phyloP scores from a whole-genome alignment of 192 early-diverging fungal genomes.

The Spizellomyces punctatus region DNA sequence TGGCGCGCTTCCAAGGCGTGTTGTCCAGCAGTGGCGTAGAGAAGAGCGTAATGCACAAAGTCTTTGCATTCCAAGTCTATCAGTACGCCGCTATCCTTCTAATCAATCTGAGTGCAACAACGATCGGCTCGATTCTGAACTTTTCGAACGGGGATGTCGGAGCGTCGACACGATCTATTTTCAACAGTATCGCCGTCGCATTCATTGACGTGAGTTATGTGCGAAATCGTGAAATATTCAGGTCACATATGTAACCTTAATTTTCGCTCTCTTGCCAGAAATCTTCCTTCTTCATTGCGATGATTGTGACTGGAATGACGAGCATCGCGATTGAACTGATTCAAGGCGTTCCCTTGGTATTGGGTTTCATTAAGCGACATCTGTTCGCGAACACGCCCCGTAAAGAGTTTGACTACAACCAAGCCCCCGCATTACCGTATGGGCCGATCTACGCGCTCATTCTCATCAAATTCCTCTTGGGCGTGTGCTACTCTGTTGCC shows the following conservation, averaged over 20 bases:
- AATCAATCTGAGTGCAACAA: constrained; percentile 5
- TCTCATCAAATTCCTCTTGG: constrained; percentile 42
- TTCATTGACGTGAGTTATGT: constrained; percentile 1
- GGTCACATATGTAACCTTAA: neutral
- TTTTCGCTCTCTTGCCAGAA: constrained; percentile 10
- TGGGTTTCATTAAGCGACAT: constrained; percentile 38
- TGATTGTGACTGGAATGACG: constrained; percentile 35
- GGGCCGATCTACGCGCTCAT: constrained; percentile 41
- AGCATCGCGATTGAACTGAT: constrained; percentile 45
- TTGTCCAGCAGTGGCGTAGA: constrained; percentile 41
- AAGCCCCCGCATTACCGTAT: constrained; percentile 43
- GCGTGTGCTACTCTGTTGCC: constrained; percentile 38
- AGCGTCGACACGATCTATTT: neutral
- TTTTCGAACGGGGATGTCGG: neutral
- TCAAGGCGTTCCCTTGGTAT: constrained; percentile 45
- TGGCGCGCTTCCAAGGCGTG: constrained; percentile 42
- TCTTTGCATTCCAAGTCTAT: constrained; percentile 45
- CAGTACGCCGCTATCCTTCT: constrained; percentile 32
- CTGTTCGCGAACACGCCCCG: constrained; percentile 46
- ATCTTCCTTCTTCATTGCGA: constrained; percentile 42
- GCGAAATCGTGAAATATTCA: neutral
- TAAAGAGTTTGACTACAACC: constrained; percentile 40
- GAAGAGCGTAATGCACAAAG: constrained; percentile 46
- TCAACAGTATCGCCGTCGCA: neutral
- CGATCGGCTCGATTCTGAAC: neutral